phyloP scores from a whole-genome alignment of 148 eudicot species.

The Arbutus unedo region DNA sequence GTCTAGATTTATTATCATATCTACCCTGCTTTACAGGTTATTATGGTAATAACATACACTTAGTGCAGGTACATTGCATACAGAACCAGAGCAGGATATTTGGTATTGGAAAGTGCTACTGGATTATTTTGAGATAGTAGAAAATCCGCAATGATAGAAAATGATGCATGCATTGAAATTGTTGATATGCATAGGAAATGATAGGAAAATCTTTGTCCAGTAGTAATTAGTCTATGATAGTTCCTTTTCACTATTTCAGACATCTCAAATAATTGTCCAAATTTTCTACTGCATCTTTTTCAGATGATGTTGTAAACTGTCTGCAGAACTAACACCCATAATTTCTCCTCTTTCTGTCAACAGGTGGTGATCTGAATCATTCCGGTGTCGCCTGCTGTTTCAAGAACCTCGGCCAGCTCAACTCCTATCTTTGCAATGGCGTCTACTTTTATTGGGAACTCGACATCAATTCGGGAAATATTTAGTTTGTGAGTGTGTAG shows the following conservation, averaged over 20 bases:
- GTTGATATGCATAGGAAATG: background rate
- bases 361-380: too few relatives aligned
- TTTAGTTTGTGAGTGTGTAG: too few relatives aligned
- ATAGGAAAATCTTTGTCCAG: background rate
- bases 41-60: background rate
- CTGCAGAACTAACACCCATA: background rate
- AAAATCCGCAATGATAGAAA: background rate
- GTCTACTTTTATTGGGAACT: too few relatives aligned
- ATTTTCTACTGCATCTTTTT: background rate
- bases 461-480: too few relatives aligned
- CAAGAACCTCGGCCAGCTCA: too few relatives aligned
- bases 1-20: too few relatives aligned
- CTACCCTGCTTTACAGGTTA: background rate
- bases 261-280: background rate
- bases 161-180: background rate
- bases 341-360: too few relatives aligned
- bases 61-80: background rate
- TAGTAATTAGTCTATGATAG: background rate
- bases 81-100: conserved; percentile 3
- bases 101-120: conserved; percentile 1
- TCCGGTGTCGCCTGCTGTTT: too few relatives aligned
- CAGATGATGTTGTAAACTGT: background rate
- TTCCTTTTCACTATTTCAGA: background rate
- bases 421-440: too few relatives aligned
- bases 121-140: background rate